Base-by-base conservation (phyloP, 371 early-diverging fungal species). In the Haplosporangium sp. region DNA sequence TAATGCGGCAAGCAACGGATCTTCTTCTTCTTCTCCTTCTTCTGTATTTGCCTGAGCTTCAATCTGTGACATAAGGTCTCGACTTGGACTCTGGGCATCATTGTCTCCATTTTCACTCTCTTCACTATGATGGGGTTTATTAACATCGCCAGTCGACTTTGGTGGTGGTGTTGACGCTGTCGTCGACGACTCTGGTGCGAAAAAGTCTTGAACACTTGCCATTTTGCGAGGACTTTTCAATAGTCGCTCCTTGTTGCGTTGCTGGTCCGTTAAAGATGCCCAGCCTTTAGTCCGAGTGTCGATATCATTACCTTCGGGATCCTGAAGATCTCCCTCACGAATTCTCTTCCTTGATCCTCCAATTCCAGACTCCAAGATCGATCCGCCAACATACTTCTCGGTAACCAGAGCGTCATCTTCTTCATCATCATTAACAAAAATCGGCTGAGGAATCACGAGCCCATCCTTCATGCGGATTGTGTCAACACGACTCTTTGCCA, bases 191-290 rank as follows among this genome's bases (percentile, higher is more conserved):
- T 65, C n/a, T 6, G 68, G 53, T 20, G 65, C 69, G 38, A 79
- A 74, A 61, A 79, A 71, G 20, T 71, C 74, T 11, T 71, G 71
- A 11, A 74, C 72, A 34, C 71, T 79, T 6, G 75, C 71, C 68
- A 74, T 74, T 56, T 79, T 79, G 17, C 81, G 74, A 2, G 81
- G 81, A 53, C 75, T 74, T 52, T 63, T 63, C 35, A 74, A 35
- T 37, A 79, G 55, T 34, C 71, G 63, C 35, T 74, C 75, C 47
- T 63, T 74, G 27, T 65, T 61, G 17, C 72, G 62, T 52, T 77
- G 68, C 3, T 72, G 63, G 42, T 67, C 67, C 8, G 72, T 72
- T 45, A 77, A 52, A 4, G 69, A 50, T 6, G 66, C 62, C 66
- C 72, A 70, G 53, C 60, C 37, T 34, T 27, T 65, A n/a, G 67